These are phyloP conservation scores for Phalaenopsis aphrodite DNA, from an alignment of 106 monocot genomes.

Conservation along the genomic window DNA sequence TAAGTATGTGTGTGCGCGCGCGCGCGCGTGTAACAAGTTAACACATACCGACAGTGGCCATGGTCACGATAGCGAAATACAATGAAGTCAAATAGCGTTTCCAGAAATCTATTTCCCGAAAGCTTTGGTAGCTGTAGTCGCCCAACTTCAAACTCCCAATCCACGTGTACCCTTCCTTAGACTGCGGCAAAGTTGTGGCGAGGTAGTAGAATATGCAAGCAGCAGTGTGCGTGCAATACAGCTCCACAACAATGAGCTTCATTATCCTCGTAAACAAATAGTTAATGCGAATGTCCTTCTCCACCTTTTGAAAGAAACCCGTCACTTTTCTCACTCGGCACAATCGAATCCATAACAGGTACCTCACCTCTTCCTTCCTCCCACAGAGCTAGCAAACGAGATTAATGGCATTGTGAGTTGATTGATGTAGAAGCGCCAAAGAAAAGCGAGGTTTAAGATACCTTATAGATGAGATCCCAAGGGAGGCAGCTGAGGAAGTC, in stretches of 20 bases:
- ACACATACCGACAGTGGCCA: constrained; percentile 84
- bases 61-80: constrained; percentile 91
- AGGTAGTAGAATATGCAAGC: constrained; percentile 94
- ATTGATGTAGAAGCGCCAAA: neutral
- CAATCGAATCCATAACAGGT: constrained; percentile 85
- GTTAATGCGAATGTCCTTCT: constrained; percentile 37
- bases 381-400: constrained; percentile 39
- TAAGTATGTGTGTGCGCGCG: too few relatives aligned
- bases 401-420: neutral
- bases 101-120: constrained; percentile 67
- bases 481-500: constrained; percentile 71
- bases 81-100: constrained; percentile 79
- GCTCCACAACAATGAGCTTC: constrained; percentile 86
- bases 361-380: constrained; percentile 76
- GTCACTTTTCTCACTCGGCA: constrained; percentile 48
- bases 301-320: constrained; percentile 34
- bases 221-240: constrained; percentile 92
- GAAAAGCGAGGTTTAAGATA: neutral
- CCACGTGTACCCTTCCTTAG: constrained; percentile 83
- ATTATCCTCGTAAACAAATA: constrained; percentile 88
- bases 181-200: constrained; percentile 74
- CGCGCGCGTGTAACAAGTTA: neutral
- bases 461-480: constrained; percentile 88
- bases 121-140: constrained; percentile 55
- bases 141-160: constrained; percentile 85